Evolutionary conservation across 768 basidiomycete species (phyloP), one percentile per base, ranked within the genome.

Genomic region (Phlegmacium glaucopus): DNA sequence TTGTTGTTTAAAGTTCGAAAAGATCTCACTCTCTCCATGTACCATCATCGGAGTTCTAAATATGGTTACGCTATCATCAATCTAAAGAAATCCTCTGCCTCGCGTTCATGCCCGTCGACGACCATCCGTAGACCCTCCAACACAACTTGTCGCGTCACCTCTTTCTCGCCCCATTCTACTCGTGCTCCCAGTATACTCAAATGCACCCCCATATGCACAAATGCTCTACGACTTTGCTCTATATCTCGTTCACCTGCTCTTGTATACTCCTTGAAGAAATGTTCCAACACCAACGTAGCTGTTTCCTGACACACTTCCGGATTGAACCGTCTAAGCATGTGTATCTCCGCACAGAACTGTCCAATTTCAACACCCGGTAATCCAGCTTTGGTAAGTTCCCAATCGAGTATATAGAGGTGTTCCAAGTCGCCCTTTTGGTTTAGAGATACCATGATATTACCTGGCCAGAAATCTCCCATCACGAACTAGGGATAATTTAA

Each of bases 381-480:
- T n/a, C 85, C 83, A 0, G 75, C 68, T 62, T 74, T 84, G 30
- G 72, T 62, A 9, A 83, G 39, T 54, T 87, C 85, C 85, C 85
- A 87, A 60, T 87, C 85, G 38, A 86, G 54, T 29, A 85, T 67
- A 35, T 67, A 72, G 9, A 82, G 53, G 9, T 62, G 69, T 56
- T 69, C 64, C 32, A 82, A 53, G 2, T 53, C 47, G 10, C 67
- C 68, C 1, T 63, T 57, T 6, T 56, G 57, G 40, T 62, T 62
- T 9, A 72, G 57, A 9, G 54, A 60, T n/a, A 85, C 54, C 50
- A 85, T 66, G 39, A 87, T 52, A 55, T 87, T 87, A 0, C 84
- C 85, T 1, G 85, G 77, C 84, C 85, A 87, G 54, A 87, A 82
- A 60, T 87, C 86, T 0, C 86, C 85, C 78, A 80, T 80, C n/a